A percentile compares a stretch with the other conserved stretches of the same genome.
Conservation (phyloP, 2,329 filamentous ascomycete species). For the Botrytis medusae region DNA sequence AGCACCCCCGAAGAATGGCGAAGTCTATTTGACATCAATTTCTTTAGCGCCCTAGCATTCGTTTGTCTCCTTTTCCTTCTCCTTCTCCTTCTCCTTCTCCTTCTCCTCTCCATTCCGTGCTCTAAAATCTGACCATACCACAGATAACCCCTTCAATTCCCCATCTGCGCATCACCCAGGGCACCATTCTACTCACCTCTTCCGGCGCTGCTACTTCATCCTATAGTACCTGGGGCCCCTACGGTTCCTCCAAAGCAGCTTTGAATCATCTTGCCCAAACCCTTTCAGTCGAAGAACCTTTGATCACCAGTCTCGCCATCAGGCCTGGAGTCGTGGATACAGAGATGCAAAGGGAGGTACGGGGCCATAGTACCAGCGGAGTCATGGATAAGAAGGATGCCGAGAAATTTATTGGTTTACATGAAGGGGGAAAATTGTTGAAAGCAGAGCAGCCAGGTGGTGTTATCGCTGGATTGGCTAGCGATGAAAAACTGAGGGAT, state of each 20-base stretch:
- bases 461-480: slow-evolving; percentile 78
- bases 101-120: slow-evolving; percentile 21
- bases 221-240: slow-evolving; percentile 75
- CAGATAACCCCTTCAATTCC: slow-evolving; percentile 65
- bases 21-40: slow-evolving; percentile 74
- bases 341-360: slow-evolving; percentile 82
- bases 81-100: not conserved
- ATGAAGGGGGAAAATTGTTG: slow-evolving; percentile 70
- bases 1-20: slow-evolving; percentile 73
- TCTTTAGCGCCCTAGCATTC: slow-evolving; percentile 79
- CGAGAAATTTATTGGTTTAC: slow-evolving; percentile 66
- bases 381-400: slow-evolving; percentile 58
- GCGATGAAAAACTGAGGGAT: slow-evolving; percentile 61
- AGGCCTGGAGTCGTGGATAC: slow-evolving; percentile 83
- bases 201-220: slow-evolving; percentile 70
- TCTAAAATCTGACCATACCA: not conserved
- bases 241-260: slow-evolving; percentile 80
- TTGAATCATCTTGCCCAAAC: slow-evolving; percentile 77
- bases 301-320: slow-evolving; percentile 70
- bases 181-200: slow-evolving; percentile 74
- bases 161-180: slow-evolving; percentile 65
- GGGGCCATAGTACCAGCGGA: slow-evolving; percentile 58
- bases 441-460: slow-evolving; percentile 80
- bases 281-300: slow-evolving; percentile 72
- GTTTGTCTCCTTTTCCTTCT: slow-evolving; percentile 49